Base-by-base conservation (phyloP, 1,139 yeast genomes). In the Arxiozyma heterogenica region DNA sequence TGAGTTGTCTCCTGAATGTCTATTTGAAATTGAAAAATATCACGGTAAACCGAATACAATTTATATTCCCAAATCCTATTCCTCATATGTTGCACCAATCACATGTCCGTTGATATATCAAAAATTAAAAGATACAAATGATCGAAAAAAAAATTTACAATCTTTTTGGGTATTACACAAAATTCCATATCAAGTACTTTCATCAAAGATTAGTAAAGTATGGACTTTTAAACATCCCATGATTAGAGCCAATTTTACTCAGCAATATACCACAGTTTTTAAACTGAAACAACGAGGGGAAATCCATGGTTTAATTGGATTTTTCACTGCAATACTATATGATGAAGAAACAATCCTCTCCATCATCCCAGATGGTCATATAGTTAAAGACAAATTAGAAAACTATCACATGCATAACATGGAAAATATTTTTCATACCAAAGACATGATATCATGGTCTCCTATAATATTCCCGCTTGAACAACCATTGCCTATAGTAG, bases 1-100 rank as follows among this genome's bases (percentile, higher is more conserved):
- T 67, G 98, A 91, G 65, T 74, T 87, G 18, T 77, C 88, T 17
- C 97, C 97, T 0, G 98, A 91, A 64, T 84, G 94, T 55, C 61
- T 83, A 5, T 61, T 65, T 23, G 62, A 70, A 1, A 61, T 73
- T n/a, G 73, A 72, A 50, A 59, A 61, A 43, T 60, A 61, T 48
- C 70, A 66, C 66, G 18, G 71, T 62, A 59, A 60, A 58, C 51
- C 58, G 4, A 46, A 50, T 2, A 73, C 77, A 20, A 61, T 72
- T n/a, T 76, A 71, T 57, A 88, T 90, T 39, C 98, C 98, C 1
- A 71, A 76, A 50, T 72, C 76, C 8, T 83, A 84, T 61, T 68
- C 83, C 1, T 77, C 85, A 17, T 80, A 73, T 56, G 64, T 86
- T 15, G 82, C 84, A 3, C 96, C 96, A 0, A 77, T 85, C 0